Base-by-base conservation (phyloP, 2,329 filamentous ascomycete genomes). In the Coniochaeta prunicola region DNA sequence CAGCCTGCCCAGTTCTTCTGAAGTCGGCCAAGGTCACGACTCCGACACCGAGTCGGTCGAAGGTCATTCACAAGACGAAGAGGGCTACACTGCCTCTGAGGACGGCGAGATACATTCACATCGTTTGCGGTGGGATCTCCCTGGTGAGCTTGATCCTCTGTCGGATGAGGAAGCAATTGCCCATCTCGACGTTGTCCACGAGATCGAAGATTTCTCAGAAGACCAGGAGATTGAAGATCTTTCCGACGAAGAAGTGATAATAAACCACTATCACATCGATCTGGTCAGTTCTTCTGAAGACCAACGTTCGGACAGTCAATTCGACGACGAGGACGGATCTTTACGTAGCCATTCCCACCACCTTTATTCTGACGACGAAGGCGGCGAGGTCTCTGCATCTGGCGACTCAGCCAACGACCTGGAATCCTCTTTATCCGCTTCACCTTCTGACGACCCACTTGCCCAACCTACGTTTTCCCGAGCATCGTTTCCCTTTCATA, bases 241-340 rank as follows among this genome's bases (percentile, higher is more conserved):
- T 24, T 21, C n/a, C 9, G 33, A 34, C 36, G 4, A 57, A 28
- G 59, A 59, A 19, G 56, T 58, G 17, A 21, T 53, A 8, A 54
- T 48, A 9, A 33, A 45, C 4, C 36, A 34, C 10, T 34, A 58
- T 4, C 53, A 59, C 12, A 13, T n/a, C 8, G 50, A 56, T 2
- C 31, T 50, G 30, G 58, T 40, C 26, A 24, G 36, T 8, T 50
- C 45, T 30, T 50, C 45, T 26, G 24, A 50, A 50, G 45, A 40
- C 26, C 34, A 50, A 57, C n/a, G 56, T 56, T n/a, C 53, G 31
- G 36, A 38, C 30, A 57, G 38, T 21, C 34, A 58, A 17, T 38
- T 54, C 17, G 45, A 50, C 34, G 30, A 53, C 26, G 42, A 36
- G 34, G 40, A 56, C 3, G 12, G 5, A 4, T 40, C 38, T 15